phyloP scores from a whole-genome alignment of 129 eudicot genomes.

The Apium graveolens region DNA sequence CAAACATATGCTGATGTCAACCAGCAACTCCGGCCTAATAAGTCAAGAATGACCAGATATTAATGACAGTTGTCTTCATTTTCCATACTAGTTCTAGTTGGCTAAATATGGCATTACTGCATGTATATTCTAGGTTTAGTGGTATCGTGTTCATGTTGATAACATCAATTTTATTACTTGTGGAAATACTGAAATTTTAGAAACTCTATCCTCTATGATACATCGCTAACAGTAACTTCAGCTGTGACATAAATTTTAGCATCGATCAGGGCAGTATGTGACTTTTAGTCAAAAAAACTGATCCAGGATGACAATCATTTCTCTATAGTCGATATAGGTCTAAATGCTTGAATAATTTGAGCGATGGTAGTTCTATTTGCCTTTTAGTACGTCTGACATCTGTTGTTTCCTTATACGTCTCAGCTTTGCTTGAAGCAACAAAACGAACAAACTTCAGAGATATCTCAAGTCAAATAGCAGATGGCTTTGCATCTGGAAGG shows the following conservation, averaged over 20 bases:
- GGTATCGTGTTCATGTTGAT: not conserved
- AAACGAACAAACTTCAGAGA: constrained; percentile 66
- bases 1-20: not conserved
- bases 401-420: constrained; percentile 10
- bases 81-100: not conserved
- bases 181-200: too few species aligned
- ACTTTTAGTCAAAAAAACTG: not conserved
- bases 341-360: constrained; percentile 5
- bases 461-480: constrained; percentile 61
- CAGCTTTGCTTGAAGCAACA: constrained; percentile 93
- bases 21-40: not conserved
- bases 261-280: not conserved
- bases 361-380: not conserved
- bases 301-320: not conserved
- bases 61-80: not conserved
- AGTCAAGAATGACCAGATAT: not conserved
- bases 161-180: too few species aligned
- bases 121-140: not conserved
- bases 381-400: constrained; percentile 3
- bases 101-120: not conserved
- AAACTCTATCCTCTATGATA: not conserved
- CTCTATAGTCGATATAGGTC: too few species aligned
- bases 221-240: not conserved
- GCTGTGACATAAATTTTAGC: not conserved
- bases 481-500: constrained; percentile 88